Conservation (phyloP, 768 basidiomycete genomes). For the Heimioporus sp. region DNA sequence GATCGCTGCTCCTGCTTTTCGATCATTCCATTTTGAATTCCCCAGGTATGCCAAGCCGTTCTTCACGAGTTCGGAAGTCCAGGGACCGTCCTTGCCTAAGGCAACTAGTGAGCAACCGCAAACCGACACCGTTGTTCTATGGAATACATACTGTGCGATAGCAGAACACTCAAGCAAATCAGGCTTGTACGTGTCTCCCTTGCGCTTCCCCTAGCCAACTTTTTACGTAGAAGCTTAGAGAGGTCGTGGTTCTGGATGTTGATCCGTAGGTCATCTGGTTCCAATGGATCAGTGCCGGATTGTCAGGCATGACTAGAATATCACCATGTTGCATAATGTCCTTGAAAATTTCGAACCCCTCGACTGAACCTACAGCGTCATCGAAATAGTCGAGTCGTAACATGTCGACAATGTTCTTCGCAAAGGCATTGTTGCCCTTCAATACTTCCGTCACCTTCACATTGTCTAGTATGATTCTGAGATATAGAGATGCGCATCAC, state of each 20-base stretch:
- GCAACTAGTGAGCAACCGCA: not conserved
- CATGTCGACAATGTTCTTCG: slow-evolving; percentile 2
- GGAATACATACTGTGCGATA: not conserved
- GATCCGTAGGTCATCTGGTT: too few relatives aligned
- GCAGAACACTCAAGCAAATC: slow-evolving; percentile 4
- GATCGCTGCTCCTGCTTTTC: too few relatives aligned
- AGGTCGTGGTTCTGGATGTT: too few relatives aligned
- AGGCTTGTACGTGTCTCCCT: too few relatives aligned
- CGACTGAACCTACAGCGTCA: not conserved
- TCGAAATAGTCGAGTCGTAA: slow-evolving; percentile 7
- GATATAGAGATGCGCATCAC: not conserved
- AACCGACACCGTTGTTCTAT: too few relatives aligned
- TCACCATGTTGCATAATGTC: too few relatives aligned
- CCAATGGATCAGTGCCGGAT: too few relatives aligned
- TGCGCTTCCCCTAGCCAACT: too few relatives aligned
- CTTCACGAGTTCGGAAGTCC: not conserved
- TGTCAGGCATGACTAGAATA: too few relatives aligned
- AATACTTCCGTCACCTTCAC: slow-evolving; percentile 3
- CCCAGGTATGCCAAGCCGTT: too few relatives aligned
- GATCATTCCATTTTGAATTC: too few relatives aligned
- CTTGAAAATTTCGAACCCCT: slow-evolving; percentile 7
- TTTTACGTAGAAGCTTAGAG: too few relatives aligned
- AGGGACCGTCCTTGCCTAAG: not conserved
- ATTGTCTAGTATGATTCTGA: not conserved
- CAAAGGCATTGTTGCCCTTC: not conserved